phyloP scores from a whole-genome alignment of 352 stramenopile genomes.

The Globisporangium emineosum region DNA sequence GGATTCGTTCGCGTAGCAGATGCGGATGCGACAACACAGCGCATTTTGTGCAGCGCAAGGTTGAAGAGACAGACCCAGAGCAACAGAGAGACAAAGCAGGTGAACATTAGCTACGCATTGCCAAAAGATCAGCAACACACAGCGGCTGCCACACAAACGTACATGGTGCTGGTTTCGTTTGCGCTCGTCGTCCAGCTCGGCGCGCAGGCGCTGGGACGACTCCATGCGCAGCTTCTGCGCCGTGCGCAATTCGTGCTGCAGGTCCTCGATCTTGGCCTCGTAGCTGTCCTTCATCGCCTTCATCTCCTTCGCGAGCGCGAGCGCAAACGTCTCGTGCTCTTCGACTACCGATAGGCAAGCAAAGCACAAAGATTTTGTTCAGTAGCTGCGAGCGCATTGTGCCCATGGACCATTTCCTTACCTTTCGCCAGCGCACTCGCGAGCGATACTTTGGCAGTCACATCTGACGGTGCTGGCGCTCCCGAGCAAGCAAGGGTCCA shows the following conservation, averaged over 20 bases:
- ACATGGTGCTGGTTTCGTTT: constrained; percentile 38
- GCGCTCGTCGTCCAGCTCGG: constrained; percentile 50
- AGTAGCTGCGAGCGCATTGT: background rate
- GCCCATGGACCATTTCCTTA: background rate
- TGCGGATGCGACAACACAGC: background rate
- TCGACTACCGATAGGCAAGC: constrained; percentile 32
- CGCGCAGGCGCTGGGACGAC: constrained; percentile 39
- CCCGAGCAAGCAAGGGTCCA: constrained; percentile 13
- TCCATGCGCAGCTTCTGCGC: constrained; percentile 41
- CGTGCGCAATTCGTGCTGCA: constrained; percentile 51
- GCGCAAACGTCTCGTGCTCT: constrained; percentile 71
- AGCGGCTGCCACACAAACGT: constrained; percentile 12
- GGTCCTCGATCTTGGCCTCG: constrained; percentile 57
- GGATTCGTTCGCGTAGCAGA: background rate
- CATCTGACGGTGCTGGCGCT: background rate
- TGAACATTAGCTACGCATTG: background rate
- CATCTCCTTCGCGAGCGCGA: constrained; percentile 69
- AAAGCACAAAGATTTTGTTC: constrained; percentile 11
- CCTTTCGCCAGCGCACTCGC: constrained; percentile 19
- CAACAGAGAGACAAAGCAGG: background rate
- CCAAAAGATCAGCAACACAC: background rate
- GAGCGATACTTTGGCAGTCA: background rate
- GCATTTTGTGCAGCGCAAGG: background rate
- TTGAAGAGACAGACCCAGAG: background rate
- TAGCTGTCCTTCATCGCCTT: constrained; percentile 63